phyloP scores from a whole-genome alignment of 2,329 filamentous ascomycete species.

The Immersiporthe knoxdaviesiana region DNA sequence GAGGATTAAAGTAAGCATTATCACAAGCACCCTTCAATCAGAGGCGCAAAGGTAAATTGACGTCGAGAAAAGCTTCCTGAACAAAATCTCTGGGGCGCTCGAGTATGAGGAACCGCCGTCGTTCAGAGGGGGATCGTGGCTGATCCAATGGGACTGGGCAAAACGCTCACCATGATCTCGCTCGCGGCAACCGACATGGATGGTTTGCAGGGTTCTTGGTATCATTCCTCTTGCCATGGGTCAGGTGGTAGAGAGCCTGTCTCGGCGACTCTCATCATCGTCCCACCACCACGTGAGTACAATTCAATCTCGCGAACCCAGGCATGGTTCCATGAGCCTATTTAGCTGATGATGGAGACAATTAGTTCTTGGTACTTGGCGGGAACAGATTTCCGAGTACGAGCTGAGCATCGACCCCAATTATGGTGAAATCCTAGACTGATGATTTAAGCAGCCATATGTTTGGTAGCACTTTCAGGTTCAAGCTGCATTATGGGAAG shows the following conservation, averaged over 20 bases:
- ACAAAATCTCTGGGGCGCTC: slow-evolving; percentile 37
- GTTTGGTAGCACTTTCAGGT: slow-evolving; percentile 31
- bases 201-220: neutral
- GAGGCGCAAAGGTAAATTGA: too few species aligned
- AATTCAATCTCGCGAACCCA: neutral
- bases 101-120: slow-evolving; percentile 39
- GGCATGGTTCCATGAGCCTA: neutral
- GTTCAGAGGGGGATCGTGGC: slow-evolving; percentile 52
- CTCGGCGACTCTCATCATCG: slow-evolving; percentile 35
- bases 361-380: slow-evolving; percentile 45
- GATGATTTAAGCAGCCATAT: slow-evolving; percentile 36
- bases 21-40: too few species aligned
- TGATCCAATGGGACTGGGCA: slow-evolving; percentile 52
- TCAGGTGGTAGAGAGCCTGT: neutral
- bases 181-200: slow-evolving; percentile 40
- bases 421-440: neutral
- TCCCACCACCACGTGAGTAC: slow-evolving; percentile 42
- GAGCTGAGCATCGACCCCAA: slow-evolving; percentile 6
- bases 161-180: slow-evolving; percentile 49
- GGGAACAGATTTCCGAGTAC: slow-evolving; percentile 40
- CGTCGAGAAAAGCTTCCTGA: slow-evolving; percentile 44
- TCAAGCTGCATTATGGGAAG: slow-evolving; percentile 39
- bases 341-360: slow-evolving; percentile 25
- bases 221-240: neutral
- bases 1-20: slow-evolving; percentile 32